Base-by-base conservation (phyloP, 2,329 filamentous ascomycete species). In the Nemania abortiva region DNA sequence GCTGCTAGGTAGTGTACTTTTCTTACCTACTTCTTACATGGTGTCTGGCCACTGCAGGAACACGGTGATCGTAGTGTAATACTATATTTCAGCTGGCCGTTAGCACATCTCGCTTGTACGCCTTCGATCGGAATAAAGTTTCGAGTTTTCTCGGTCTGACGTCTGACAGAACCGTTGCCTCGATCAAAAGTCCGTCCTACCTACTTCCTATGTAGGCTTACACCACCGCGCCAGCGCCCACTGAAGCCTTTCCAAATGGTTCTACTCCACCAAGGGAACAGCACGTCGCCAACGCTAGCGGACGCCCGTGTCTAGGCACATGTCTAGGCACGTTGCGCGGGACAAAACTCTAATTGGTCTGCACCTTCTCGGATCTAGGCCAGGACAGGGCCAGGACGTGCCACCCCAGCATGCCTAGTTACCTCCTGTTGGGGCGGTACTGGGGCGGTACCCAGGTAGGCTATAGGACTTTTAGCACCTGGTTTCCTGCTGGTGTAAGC, bases 241-340 rank as follows among this genome's bases (percentile, higher is more conserved):
- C 42, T 27, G 10, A 42, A 42, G 54, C 55, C 55, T 58, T 58
- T 47, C 22, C 37, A 58, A 29, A 58, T 45, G 20, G n/a, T 58
- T 58, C 37, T 22, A 47, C 55, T 45, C 55, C 34, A 20, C 29
- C 52, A n/a, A 54, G 52, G 18, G 31, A 34, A 9, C 9, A 27
- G 42, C 42, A 22, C 52, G 29, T 57, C 15, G 15, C 24, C 54
- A 27, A 22, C 4, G 37, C 22, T 39, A n/a, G 29, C 34, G 59
- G 20, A 11, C 3, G 37, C 18, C 49, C 11, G 20, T n/a, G n/a
- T n/a, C n/a, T n/a, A n/a, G n/a, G n/a, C n/a, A n/a, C n/a, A n/a
- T 18, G 45, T 58, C 45, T 57, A 57, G 56, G 63, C 67, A 69
- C 67, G 67, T 69, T 69, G 50, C 52, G 39, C 24, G 24, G 50